A percentile compares a stretch with the other conserved stretches of the same genome.
phyloP scores from a whole-genome alignment of 306 rosid genomes.

The Rosa lucieae region DNA sequence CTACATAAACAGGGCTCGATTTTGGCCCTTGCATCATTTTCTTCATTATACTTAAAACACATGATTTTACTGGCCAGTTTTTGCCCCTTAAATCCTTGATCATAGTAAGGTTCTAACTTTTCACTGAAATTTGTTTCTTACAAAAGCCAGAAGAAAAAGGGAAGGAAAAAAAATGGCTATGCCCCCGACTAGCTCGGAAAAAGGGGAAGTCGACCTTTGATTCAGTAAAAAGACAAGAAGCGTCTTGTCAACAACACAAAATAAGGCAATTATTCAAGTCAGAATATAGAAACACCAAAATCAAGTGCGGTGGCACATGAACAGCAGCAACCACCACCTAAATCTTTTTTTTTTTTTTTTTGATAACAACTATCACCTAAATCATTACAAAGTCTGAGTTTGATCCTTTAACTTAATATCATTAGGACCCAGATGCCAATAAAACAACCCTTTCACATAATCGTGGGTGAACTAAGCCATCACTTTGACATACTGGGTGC shows the following conservation, averaged over 20 bases:
- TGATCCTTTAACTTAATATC: background rate
- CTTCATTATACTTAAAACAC: background rate
- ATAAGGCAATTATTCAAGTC: background rate
- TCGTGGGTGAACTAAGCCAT: background rate
- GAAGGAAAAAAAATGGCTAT: background rate
- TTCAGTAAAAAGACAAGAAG: constrained; percentile 22
- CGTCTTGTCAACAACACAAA: constrained; percentile 22
- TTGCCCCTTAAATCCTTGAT: background rate
- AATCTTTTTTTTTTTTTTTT: background rate
- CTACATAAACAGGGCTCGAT: background rate
- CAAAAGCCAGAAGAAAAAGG: background rate
- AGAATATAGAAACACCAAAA: constrained; percentile 12
- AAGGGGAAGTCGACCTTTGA: constrained; percentile 25
- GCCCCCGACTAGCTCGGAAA: constrained; percentile 37
- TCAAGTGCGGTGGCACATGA: constrained; percentile 23
- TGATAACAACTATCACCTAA: background rate
- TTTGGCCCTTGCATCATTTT: background rate
- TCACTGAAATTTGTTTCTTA: background rate
- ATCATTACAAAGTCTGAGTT: background rate
- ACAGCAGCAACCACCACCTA: constrained; percentile 4
- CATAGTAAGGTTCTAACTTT: background rate
- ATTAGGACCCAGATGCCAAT: background rate
- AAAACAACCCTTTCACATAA: background rate
- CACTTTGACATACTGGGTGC: background rate
- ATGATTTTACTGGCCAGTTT: background rate